Evolutionary conservation across 176 grass and related monocot species (phyloP), one percentile per base, ranked within the genome.

Genomic region (Pontederia crassipes): DNA sequence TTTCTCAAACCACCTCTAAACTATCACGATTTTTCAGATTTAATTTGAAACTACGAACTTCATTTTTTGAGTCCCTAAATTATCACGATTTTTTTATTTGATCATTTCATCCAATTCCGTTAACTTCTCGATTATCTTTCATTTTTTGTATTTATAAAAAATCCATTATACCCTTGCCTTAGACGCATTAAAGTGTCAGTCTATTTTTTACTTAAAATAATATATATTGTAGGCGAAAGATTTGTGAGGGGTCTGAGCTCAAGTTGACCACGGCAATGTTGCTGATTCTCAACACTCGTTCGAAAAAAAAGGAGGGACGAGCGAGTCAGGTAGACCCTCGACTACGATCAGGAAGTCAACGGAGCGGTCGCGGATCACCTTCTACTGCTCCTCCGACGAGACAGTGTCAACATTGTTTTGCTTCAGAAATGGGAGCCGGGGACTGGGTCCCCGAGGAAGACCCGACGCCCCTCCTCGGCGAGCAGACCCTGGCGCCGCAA

Each of bases 331-430:
- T 58, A 94, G 77, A 49, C 54, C 70, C 13, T 78, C 72, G 12
- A 72, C 49, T 69, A 79, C 81, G 26, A 94, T 59, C 28, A 83
- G 60, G 10, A 94, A 65, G 73, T 94, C 81, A 24, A 94, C 75
- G 2, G 89, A 88, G 28, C 27, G 61, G 67, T 88, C 89, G 17
- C 29, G 16, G 4, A 16, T 58, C 8, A 73, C 10, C 60, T 52
- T 82, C 53, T 52, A 62, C 53, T 79, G 67, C 58, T 55, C 16
- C 58, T 68, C 73, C 40, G 15, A 53, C 11, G 78, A 78, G 54
- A 74, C 24, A 54, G 65, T 71, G 1, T 59, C 58, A 12, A 84
- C 54, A 57, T 29, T 54, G 24, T 62, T 58, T 18, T 66, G 72
- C 70, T 70, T 68, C 50, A 78, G 52, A 50, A 77, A 47, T 4